These are phyloP conservation scores for Coemansia sp. DNA, from an alignment of 192 early-diverging fungal genomes.

Conservation along the genomic window DNA sequence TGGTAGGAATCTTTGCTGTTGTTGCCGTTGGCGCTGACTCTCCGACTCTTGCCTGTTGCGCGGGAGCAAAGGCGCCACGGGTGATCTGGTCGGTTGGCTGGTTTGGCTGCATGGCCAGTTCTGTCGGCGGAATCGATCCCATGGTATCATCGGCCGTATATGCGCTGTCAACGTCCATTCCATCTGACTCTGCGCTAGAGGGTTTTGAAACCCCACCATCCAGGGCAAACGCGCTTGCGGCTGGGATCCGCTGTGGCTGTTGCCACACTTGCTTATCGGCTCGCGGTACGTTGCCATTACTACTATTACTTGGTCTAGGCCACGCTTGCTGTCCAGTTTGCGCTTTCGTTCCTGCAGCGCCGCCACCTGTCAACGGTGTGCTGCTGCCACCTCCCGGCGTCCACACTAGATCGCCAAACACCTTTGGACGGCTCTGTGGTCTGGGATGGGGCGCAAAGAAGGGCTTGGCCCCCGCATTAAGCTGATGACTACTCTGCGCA, in stretches of 20 bases:
- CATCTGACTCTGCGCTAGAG: neutral
- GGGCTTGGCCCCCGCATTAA: constrained; percentile 29
- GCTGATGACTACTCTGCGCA: neutral
- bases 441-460: constrained; percentile 32
- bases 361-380: too few relatives aligned
- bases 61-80: too few relatives aligned
- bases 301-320: neutral
- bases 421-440: neutral
- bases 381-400: constrained; percentile 9
- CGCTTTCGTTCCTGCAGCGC: neutral
- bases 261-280: neutral
- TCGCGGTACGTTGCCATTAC: neutral
- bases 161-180: constrained; percentile 14
- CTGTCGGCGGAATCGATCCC: too few relatives aligned
- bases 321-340: neutral
- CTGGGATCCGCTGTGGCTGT: neutral
- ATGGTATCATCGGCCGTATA: neutral
- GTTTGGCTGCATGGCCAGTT: neutral
- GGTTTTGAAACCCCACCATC: neutral
- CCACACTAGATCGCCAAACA: constrained; percentile 40
- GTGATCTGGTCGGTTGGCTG: neutral
- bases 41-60: neutral
- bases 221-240: neutral
- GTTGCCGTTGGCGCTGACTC: neutral
- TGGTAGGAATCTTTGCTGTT: constrained; percentile 21